Conservation (phyloP, 2,329 filamentous ascomycete genomes). For the Cordyceps militaris region DNA sequence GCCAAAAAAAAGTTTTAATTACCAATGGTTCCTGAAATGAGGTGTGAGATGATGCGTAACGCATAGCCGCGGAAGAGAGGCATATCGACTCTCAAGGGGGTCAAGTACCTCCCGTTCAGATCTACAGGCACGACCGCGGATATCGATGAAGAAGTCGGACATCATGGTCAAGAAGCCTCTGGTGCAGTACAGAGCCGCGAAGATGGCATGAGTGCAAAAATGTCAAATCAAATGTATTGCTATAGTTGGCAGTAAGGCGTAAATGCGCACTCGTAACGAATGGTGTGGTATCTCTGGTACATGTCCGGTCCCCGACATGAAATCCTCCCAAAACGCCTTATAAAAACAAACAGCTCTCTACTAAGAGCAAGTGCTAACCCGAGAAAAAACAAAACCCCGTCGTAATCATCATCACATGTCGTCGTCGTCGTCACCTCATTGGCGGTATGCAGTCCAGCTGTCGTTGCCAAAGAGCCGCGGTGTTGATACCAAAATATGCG, state of each 20-base stretch:
- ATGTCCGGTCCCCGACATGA: neutral
- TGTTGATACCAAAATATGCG: neutral
- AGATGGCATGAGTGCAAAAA: too few species aligned
- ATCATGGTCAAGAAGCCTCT: too few species aligned
- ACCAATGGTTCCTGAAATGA: conserved; percentile 1
- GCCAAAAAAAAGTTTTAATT: conserved; percentile 21
- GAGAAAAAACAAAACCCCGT: neutral
- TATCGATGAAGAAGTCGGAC: too few species aligned
- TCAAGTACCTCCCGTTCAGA: too few species aligned
- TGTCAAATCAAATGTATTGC: too few species aligned
- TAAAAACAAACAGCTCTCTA: neutral
- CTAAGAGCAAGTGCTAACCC: neutral
- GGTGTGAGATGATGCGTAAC: neutral
- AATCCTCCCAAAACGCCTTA: neutral
- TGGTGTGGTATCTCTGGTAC: conserved; percentile 8
- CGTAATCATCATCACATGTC: neutral
- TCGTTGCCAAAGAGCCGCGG: neutral
- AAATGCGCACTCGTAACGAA: conserved; percentile 10
- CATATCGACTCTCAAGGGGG: too few species aligned
- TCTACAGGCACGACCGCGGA: too few species aligned
- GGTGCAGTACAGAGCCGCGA: too few species aligned
- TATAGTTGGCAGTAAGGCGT: neutral
- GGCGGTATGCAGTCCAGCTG: neutral
- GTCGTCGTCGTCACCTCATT: neutral
- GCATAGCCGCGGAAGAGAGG: too few species aligned